Evolutionary conservation across 2,329 filamentous ascomycete species (phyloP), one percentile per base, ranked within the genome.

Genomic region (Pseudomassariella vexata): DNA sequence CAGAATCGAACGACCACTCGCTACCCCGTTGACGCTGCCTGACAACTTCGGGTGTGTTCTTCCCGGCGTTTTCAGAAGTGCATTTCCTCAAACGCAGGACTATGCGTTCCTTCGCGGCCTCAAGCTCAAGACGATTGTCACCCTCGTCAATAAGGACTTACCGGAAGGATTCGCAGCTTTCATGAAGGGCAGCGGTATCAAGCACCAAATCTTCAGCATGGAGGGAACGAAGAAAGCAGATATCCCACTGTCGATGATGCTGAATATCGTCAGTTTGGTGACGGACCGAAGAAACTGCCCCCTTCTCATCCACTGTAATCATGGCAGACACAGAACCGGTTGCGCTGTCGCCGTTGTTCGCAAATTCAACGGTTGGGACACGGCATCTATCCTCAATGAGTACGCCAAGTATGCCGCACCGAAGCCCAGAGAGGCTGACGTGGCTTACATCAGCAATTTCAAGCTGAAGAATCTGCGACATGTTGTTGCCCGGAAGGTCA

Each of bases 321-420:
- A 94, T 46, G 89, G 89, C 53, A 92, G 81, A 72, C 89, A 95
- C 53, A 82, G 89, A 36, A 95, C 89, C 12, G 89, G 89, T 15
- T 95, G 88, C 51, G 82, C 92, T n/a, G 73, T 89, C 29, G 89
- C 79, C 12, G 79, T 84, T 36, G 71, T 94, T 40, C 79, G 88
- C 41, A 85, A 84, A 53, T 60, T 85, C 9, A 73, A 77, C 10
- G 77, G 82, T 10, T 85, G 84, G 79, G 63, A 76, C 12, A 55
- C 77, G 2, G 55, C 70, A 2, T 62, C 65, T 11, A 74, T 85
- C 21, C 56, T 92, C 21, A 67, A 76, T 30, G 89, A 95, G 57
- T 95, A 94, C 62, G 65, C 69, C 40, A 62, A 64, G 1, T 89
- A 79, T 45, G 76, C 77, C 1, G 61, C 65, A 20, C 71, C 72